Percentiles rank a stretch among this genome's conserved stretches.
Conservation (phyloP, 169 alveolate species). For the Babesia divergens region DNA sequence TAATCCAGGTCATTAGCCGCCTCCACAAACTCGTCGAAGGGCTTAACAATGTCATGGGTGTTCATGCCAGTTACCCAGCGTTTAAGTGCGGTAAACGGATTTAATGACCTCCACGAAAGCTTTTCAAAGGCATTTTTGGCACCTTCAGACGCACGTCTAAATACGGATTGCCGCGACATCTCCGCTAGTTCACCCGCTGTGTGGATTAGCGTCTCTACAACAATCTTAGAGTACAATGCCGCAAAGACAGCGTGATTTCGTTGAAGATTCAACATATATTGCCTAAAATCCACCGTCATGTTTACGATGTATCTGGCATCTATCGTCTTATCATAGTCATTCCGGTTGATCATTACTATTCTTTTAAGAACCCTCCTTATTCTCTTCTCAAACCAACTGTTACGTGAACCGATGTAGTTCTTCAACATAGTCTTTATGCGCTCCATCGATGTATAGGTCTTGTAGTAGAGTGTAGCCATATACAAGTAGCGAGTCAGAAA, state of each 20-base stretch:
- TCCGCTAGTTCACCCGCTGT: no score
- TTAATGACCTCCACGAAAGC: no score
- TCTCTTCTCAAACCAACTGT: neutral
- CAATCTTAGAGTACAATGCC: neutral
- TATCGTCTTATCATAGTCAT: neutral
- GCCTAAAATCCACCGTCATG: neutral
- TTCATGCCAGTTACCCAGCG: no score
- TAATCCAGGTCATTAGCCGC: no score
- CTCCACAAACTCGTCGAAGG: no score
- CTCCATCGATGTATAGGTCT: slow-evolving; percentile 12
- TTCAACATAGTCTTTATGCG: neutral
- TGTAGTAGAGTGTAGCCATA: slow-evolving; percentile 27
- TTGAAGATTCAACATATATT: neutral
- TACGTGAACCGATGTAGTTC: neutral
- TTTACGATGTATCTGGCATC: neutral
- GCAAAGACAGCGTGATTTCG: neutral
- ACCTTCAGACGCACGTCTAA: no score
- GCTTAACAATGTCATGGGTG: no score
- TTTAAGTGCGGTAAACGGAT: no score
- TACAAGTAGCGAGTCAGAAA: slow-evolving; percentile 16
- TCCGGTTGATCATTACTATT: neutral
- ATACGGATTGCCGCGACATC: no score
- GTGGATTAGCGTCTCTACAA: neutral
- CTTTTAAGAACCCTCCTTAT: neutral
- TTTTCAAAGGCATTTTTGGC: no score